Percentiles rank a stretch among this genome's conserved stretches.
phyloP scores from a whole-genome alignment of 768 basidiomycete genomes.

The Suillus americanus region DNA sequence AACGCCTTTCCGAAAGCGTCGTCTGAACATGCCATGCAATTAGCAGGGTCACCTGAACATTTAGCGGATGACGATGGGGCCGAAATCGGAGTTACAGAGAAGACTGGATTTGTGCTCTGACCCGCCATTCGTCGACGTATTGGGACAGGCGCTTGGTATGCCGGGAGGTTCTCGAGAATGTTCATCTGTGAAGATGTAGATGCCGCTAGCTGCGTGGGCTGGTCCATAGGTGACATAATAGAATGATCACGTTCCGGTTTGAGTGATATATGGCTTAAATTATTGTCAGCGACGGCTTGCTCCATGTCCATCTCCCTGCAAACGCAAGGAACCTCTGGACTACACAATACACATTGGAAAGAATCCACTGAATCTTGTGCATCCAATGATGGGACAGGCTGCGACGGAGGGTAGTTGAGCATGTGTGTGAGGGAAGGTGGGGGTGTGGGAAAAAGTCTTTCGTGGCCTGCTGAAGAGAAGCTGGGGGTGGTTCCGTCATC shows the following conservation, averaged over 20 bases:
- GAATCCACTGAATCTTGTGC: slow-evolving; percentile 30
- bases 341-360: slow-evolving; percentile 72
- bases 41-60: slow-evolving; percentile 86
- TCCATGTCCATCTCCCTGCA: slow-evolving; percentile 68
- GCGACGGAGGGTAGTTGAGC: slow-evolving; percentile 38
- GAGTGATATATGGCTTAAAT: slow-evolving; percentile 12
- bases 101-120: slow-evolving; percentile 47
- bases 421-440: slow-evolving; percentile 28
- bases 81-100: slow-evolving; percentile 44
- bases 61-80: slow-evolving; percentile 34
- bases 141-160: slow-evolving; percentile 81
- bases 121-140: slow-evolving; percentile 57
- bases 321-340: slow-evolving; percentile 66
- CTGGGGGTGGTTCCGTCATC: slow-evolving; percentile 33
- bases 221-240: slow-evolving; percentile 19
- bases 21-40: slow-evolving; percentile 82
- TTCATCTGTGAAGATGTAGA: slow-evolving; percentile 41
- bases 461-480: slow-evolving; percentile 34
- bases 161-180: slow-evolving; percentile 74
- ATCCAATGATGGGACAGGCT: slow-evolving; percentile 34
- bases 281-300: slow-evolving; percentile 33
- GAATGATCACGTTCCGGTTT: slow-evolving; percentile 16
- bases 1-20: slow-evolving; percentile 89
- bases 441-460: slow-evolving; percentile 29
- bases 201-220: slow-evolving; percentile 27